A percentile compares a stretch with the other conserved stretches of the same genome.
Conservation (phyloP, 352 stramenopile species). For the Phytophthora meadii region DNA sequence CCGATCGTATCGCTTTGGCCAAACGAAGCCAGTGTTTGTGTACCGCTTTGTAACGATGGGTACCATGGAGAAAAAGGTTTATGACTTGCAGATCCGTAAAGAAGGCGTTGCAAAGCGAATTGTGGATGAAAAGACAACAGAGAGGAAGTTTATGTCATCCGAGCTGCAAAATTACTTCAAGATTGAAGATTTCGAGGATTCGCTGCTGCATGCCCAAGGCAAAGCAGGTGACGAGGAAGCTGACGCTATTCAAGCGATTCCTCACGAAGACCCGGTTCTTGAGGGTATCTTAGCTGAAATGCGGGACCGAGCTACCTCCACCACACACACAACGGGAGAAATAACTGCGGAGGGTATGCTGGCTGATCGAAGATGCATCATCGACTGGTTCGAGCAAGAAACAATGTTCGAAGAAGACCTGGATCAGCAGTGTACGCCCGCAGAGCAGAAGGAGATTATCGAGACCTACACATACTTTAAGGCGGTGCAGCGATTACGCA, state of each 20-base stretch:
- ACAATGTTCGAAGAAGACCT: constrained; percentile 91
- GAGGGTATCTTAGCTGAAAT: constrained; percentile 58
- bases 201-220: constrained; percentile 54
- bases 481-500: constrained; percentile 57
- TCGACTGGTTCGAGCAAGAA: constrained; percentile 91
- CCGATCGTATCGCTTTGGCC: constrained; percentile 92
- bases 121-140: constrained; percentile 86
- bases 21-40: constrained; percentile 92
- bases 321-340: constrained; percentile 13
- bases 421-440: constrained; percentile 75
- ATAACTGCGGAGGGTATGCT: constrained; percentile 20
- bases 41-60: constrained; percentile 92
- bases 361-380: constrained; percentile 52
- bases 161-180: constrained; percentile 90
- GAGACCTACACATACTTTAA: constrained; percentile 78
- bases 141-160: constrained; percentile 82
- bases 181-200: constrained; percentile 80
- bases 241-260: constrained; percentile 32
- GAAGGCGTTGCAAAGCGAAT: constrained; percentile 90
- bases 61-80: constrained; percentile 95
- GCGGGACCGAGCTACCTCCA: constrained; percentile 17
- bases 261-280: constrained; percentile 62
- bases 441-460: constrained; percentile 79
- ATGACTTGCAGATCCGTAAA: constrained; percentile 91
- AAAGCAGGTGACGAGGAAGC: constrained; percentile 30